Percentiles rank a stretch among this genome's conserved stretches.
phyloP scores from a whole-genome alignment of 2,329 filamentous ascomycete genomes.

The Ophiognomonia clavigignenti-juglandacearum region DNA sequence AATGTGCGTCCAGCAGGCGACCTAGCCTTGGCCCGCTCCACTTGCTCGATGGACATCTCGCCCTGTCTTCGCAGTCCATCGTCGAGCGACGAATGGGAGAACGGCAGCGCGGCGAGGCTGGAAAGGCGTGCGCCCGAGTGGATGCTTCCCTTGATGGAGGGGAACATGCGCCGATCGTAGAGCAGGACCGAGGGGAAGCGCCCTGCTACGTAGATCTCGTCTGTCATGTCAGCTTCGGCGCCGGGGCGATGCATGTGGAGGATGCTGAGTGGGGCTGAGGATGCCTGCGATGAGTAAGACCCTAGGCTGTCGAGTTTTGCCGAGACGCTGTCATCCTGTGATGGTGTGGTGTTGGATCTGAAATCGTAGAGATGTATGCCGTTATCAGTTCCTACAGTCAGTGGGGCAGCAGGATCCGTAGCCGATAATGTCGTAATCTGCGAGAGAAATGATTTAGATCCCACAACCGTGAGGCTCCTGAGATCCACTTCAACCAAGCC shows the following conservation, averaged over 20 bases:
- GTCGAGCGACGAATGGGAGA: slow-evolving; percentile 59
- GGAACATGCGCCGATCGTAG: slow-evolving; percentile 85
- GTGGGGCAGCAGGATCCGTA: slow-evolving; percentile 58
- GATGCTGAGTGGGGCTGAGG: slow-evolving; percentile 78
- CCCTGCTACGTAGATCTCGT: slow-evolving; percentile 83
- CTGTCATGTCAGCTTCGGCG: slow-evolving; percentile 50
- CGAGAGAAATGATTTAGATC: slow-evolving; percentile 70
- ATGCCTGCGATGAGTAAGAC: slow-evolving; percentile 65
- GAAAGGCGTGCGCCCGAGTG: slow-evolving; percentile 80
- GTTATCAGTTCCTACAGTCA: slow-evolving; percentile 79
- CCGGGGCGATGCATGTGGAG: slow-evolving; percentile 65
- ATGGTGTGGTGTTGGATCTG: slow-evolving; percentile 36
- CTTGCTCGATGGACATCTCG: slow-evolving; percentile 49
- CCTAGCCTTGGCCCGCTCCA: slow-evolving; percentile 47
- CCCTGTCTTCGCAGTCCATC: slow-evolving; percentile 53
- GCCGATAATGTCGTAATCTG: slow-evolving; percentile 79
- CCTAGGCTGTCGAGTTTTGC: slow-evolving; percentile 33
- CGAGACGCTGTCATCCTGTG: slow-evolving; percentile 24
- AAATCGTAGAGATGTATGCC: slow-evolving; percentile 82
- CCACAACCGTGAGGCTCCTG: slow-evolving; percentile 63
- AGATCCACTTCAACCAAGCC: slow-evolving; percentile 79
- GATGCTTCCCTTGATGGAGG: slow-evolving; percentile 69
- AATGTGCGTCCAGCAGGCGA: slow-evolving; percentile 56
- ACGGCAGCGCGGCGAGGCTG: slow-evolving; percentile 64
- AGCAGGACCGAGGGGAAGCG: slow-evolving; percentile 84